Evolutionary conservation across 495 filamentous ascomycete genomes (phyloP).

Genomic region (Aspergillus ostianus): DNA sequence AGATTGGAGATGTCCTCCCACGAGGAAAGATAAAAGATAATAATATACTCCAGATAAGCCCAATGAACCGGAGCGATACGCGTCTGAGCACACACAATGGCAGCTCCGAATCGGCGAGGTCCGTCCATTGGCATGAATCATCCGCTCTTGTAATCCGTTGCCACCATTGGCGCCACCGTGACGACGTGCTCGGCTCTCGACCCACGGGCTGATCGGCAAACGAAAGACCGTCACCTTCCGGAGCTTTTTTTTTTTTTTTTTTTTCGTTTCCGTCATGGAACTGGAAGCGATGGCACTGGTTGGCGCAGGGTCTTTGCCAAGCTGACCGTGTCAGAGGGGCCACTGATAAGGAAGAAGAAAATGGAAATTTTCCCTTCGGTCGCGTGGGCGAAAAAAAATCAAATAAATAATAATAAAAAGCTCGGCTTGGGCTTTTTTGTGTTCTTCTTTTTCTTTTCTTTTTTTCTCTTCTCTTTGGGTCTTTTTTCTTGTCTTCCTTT

Average conservation of each 20-base stretch:
- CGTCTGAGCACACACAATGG: too few species aligned
- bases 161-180: neutral
- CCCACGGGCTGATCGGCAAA: conserved; percentile 5
- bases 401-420: neutral
- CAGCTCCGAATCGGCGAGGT: conserved; percentile 2
- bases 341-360: conserved; percentile 12
- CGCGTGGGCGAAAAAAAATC: neutral
- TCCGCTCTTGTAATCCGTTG: neutral
- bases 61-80: neutral
- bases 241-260: neutral
- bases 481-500: neutral
- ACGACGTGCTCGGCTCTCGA: conserved; percentile 3
- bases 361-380: conserved; percentile 1
- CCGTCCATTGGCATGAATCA: neutral
- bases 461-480: conserved; percentile 6
- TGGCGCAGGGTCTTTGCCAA: conserved; percentile 6
- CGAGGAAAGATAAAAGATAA: too few species aligned
- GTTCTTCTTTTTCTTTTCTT: conserved; percentile 12
- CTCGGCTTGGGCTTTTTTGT: conserved; percentile 8
- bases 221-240: neutral
- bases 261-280: neutral
- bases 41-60: too few species aligned
- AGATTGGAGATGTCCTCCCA: too few species aligned
- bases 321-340: conserved; percentile 7
- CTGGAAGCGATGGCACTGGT: neutral